phyloP scores from a whole-genome alignment of 1,284 basidiomycete genomes.

The Cryptococcus sp. region DNA sequence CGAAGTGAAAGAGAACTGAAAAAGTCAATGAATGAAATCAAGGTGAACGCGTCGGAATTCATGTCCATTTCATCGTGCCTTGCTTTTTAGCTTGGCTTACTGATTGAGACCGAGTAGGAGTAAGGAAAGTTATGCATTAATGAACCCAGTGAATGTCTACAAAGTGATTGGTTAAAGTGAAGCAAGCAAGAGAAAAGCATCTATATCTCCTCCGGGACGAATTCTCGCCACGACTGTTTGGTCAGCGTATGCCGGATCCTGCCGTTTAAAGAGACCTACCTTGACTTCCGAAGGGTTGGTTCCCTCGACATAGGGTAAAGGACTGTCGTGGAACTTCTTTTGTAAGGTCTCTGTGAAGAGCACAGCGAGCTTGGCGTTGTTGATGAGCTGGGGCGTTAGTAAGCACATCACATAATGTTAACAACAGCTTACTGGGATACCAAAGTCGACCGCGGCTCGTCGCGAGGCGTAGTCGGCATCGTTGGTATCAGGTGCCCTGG shows the following conservation, averaged over 20 bases:
- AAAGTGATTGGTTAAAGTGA: not conserved
- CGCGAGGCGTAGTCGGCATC: constrained; percentile 98
- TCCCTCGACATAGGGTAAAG: constrained; percentile 81
- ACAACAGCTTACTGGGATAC: constrained; percentile 51
- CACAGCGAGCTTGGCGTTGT: constrained; percentile 82
- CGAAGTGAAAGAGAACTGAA: not conserved
- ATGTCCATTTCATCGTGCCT: too few relatives aligned
- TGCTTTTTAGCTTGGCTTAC: too few relatives aligned
- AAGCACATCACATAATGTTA: not conserved
- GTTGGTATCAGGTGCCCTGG: constrained; percentile 68
- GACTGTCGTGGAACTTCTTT: constrained; percentile 77
- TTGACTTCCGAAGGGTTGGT: constrained; percentile 88
- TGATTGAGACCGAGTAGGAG: too few relatives aligned
- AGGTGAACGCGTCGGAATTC: too few relatives aligned
- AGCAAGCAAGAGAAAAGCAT: too few relatives aligned
- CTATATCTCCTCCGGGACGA: constrained; percentile 52
- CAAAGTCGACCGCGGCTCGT: constrained; percentile 86
- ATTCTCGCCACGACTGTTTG: constrained; percentile 71
- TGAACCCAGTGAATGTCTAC: not conserved
- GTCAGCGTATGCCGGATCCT: not conserved
- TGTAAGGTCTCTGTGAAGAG: constrained; percentile 88
- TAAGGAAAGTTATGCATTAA: too few relatives aligned
- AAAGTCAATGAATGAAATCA: too few relatives aligned
- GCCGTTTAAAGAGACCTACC: constrained; percentile 16
- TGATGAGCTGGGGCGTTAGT: constrained; percentile 60